Evolutionary conservation across 306 rosid genomes (phyloP).

Genomic region (Betula pendula): DNA sequence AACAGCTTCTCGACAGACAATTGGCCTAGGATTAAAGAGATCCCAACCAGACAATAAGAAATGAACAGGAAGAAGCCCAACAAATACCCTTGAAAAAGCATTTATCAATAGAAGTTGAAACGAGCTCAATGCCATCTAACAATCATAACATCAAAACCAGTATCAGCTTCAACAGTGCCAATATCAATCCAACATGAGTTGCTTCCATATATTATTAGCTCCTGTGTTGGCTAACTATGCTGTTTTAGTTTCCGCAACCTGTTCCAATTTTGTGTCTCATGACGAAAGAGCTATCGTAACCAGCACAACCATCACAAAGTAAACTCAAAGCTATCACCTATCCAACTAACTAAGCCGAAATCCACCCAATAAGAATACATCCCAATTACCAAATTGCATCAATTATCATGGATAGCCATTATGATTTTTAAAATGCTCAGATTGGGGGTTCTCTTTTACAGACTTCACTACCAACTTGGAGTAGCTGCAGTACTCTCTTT

Average conservation of each 20-base stretch:
- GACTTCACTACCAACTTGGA: neutral
- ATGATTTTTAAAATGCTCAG: neutral
- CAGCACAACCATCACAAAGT: neutral
- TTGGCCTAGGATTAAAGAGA: neutral
- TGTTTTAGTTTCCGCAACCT: too few relatives aligned
- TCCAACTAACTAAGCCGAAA: neutral
- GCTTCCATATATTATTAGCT: too few relatives aligned
- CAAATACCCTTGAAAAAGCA: neutral
- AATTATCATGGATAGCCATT: neutral
- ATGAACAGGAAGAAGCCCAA: too few relatives aligned
- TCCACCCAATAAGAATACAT: neutral
- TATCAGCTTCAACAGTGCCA: neutral
- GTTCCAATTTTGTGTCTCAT: neutral
- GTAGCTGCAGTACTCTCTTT: constrained; percentile 1
- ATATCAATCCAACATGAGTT: neutral
- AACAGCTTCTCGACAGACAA: neutral
- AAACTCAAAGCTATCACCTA: neutral
- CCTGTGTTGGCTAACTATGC: too few relatives aligned
- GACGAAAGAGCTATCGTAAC: neutral
- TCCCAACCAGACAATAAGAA: neutral
- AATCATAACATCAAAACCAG: neutral
- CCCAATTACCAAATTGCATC: neutral
- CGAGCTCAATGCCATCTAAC: neutral
- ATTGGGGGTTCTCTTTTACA: neutral
- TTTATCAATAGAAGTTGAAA: neutral